Base-by-base conservation (phyloP, 805 yeast genomes). In the Pichia thaimueangensis region DNA sequence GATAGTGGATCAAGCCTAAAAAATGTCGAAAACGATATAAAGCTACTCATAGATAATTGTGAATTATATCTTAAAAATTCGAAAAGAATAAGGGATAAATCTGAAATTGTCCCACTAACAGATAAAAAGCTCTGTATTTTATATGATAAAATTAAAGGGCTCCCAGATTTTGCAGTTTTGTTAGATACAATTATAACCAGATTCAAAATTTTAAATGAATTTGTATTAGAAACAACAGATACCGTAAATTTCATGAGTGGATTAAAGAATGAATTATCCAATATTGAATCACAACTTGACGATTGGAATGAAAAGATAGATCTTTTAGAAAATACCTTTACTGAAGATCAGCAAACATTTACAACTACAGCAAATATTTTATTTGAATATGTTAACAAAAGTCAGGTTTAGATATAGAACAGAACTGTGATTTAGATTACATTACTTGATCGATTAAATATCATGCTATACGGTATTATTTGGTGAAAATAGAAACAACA, bases 401-500 rank as follows among this genome's bases (percentile, higher is more conserved):
- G 27, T 13, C n/a, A n/a, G n/a, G n/a, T n/a, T n/a, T n/a, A n/a
- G n/a, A n/a, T n/a, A n/a, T n/a, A n/a, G n/a, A n/a, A n/a, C n/a
- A n/a, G n/a, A n/a, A n/a, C n/a, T n/a, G n/a, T n/a, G n/a, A n/a
- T n/a, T n/a, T n/a, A n/a, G n/a, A n/a, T n/a, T n/a, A n/a, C n/a
- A n/a, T n/a, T n/a, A n/a, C n/a, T n/a, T n/a, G n/a, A n/a, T n/a
- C n/a, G n/a, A n/a, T n/a, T n/a, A n/a, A n/a, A n/a, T n/a, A n/a
- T n/a, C n/a, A n/a, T n/a, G n/a, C n/a, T n/a, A 31, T 21, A 15
- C 6, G 22, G 15, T 10, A 20, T 50, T 70, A 88, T 66, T 88
- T 91, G 17, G 96, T 79, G 38, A 91, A 87, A 44, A 91, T 78
- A 39, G 93, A 82, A 19, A 93, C 91, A 15, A 91, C 98, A 59